Base-by-base conservation (phyloP, 495 filamentous ascomycete species). In the Cetradonia linearis region DNA sequence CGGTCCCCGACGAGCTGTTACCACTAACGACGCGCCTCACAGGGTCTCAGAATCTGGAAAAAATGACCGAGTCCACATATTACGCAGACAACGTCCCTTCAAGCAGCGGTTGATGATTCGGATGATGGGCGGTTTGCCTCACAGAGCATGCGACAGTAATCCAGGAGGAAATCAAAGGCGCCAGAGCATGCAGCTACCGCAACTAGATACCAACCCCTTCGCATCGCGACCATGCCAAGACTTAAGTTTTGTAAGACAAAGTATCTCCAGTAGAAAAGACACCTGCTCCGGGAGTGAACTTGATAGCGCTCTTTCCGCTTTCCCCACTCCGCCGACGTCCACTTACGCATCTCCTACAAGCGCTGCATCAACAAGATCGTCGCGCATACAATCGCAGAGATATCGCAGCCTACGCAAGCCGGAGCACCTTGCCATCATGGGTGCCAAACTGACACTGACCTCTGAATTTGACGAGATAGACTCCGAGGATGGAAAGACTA, bases 301-400 rank as follows among this genome's bases (percentile, higher is more conserved):
- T 27, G 42, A 61, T 18, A 38, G 37, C 58, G 37, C 61, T 18
- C 55, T 64, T 8, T 50, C 58, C 8, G 61, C 52, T 52, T 68
- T 66, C 18, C 66, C 64, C 4, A 48, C 55, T 10, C 61, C 66
- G 5, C 66, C 66, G 31, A 58, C 10, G 1, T 60, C 62, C 44
- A 48, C 20, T 8, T 7, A 54, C 13, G 58, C 60, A 2, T 53
- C 48, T 5, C 53, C 60, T 6, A 57, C 49, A 20, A 63, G 56
- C 33, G 34, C 48, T 20, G 27, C 31, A 56, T 56, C 60, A 59
- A 33, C 53, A 49, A 20, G 37, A 31, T 42, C 54, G 30, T 44
- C 42, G 10, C 46, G 18, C 14, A 27, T 25, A 33, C 13, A 25
- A 46, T 13, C 30, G 11, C 25, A 52, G 23, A 31, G 25, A 34